Evolutionary conservation across 2,329 filamentous ascomycete genomes (phyloP).

Genomic region (Byssothecium circinans): DNA sequence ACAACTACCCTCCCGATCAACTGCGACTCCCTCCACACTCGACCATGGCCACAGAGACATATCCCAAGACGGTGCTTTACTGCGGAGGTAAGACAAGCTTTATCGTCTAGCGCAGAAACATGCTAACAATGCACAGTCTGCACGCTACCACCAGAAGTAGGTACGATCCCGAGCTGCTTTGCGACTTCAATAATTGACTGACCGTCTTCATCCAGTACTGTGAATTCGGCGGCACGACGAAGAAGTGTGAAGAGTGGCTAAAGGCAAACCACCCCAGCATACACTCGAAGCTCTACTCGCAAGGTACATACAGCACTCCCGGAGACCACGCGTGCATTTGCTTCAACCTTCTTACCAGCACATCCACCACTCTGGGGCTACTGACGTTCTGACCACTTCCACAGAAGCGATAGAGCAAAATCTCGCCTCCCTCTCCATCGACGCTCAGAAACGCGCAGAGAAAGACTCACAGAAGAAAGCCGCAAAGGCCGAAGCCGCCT

Average conservation of each 20-base stretch:
- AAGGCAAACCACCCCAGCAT: slow-evolving; percentile 71
- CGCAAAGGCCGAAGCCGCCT: slow-evolving; percentile 85
- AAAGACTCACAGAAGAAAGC: slow-evolving; percentile 98
- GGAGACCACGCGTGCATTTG: no score
- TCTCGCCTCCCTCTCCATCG: slow-evolving; percentile 81
- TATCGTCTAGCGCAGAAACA: background rate
- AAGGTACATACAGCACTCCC: slow-evolving; percentile 58
- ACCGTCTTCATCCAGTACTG: slow-evolving; percentile 70
- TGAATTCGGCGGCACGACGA: slow-evolving; percentile 94
- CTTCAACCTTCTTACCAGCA: background rate
- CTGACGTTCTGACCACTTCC: background rate
- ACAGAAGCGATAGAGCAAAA: slow-evolving; percentile 73
- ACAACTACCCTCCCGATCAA: background rate
- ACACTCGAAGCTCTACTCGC: slow-evolving; percentile 81
- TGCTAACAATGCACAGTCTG: slow-evolving; percentile 55
- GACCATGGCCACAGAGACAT: slow-evolving; percentile 41
- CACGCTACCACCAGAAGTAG: slow-evolving; percentile 68
- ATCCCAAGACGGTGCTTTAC: slow-evolving; percentile 59
- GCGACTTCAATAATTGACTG: slow-evolving; percentile 5
- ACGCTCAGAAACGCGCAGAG: slow-evolving; percentile 89
- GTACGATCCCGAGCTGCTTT: slow-evolving; percentile 39
- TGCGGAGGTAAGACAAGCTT: slow-evolving; percentile 58
- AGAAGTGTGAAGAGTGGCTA: slow-evolving; percentile 98
- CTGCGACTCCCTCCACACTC: background rate
- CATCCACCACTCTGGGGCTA: no score